phyloP scores from a whole-genome alignment of 2,329 filamentous ascomycete species.

The Blastomyces silverae region DNA sequence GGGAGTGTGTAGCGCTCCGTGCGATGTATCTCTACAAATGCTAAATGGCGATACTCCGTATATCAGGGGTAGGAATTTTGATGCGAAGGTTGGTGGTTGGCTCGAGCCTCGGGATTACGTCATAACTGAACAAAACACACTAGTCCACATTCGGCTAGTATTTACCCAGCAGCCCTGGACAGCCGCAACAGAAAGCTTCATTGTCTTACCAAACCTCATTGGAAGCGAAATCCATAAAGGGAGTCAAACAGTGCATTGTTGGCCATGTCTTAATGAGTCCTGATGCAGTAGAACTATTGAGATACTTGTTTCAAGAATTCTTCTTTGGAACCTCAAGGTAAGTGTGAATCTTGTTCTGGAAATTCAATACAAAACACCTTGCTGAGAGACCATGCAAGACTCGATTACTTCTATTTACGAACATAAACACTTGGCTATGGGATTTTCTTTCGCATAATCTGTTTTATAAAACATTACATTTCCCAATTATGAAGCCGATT shows the following conservation, averaged over 20 bases:
- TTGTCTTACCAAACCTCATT: neutral
- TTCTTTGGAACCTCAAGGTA: neutral
- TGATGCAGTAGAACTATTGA: neutral
- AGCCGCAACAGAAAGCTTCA: neutral
- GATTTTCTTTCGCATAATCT: neutral
- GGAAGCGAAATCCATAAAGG: neutral
- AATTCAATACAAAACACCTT: neutral
- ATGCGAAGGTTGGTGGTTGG: neutral
- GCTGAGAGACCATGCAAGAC: neutral
- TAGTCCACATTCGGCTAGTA: neutral
- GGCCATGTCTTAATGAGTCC: neutral
- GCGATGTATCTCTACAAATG: neutral
- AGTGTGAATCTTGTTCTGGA: neutral
- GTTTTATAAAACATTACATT: neutral
- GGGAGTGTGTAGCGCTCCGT: neutral
- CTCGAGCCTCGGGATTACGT: neutral
- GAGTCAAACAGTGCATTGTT: neutral
- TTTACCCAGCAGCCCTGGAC: neutral
- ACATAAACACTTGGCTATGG: neutral
- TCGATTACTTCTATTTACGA: too few relatives aligned
- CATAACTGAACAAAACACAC: neutral
- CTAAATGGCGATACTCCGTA: neutral
- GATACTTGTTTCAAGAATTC: neutral
- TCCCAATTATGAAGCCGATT: slow-evolving; percentile 34
- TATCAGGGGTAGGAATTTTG: neutral